A percentile compares a stretch with the other conserved stretches of the same genome.
Conservation (phyloP, 2,329 filamentous ascomycete species). For the Lasiodiplodia citricola region DNA sequence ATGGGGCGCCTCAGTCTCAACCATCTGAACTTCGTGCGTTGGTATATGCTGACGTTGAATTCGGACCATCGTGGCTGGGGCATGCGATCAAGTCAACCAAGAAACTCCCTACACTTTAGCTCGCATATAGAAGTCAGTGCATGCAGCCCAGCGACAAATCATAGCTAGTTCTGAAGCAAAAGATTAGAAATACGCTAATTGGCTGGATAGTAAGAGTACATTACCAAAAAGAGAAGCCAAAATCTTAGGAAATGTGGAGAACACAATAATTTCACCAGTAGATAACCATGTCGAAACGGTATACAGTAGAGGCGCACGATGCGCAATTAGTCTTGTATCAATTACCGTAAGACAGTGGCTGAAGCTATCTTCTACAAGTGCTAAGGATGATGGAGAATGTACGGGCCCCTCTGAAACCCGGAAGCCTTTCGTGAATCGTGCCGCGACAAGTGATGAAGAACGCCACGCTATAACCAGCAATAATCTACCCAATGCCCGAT, state of each 20-base stretch:
- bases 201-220: neutral
- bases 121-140: neutral
- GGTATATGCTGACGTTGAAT: neutral
- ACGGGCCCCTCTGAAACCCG: constrained; percentile 14
- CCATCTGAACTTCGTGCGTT: neutral
- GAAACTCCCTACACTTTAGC: neutral
- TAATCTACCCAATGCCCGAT: constrained; percentile 26
- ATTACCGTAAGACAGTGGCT: constrained; percentile 10
- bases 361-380: constrained; percentile 10
- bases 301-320: neutral
- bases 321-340: constrained; percentile 22
- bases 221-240: neutral
- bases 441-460: constrained; percentile 21
- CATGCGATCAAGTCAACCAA: neutral
- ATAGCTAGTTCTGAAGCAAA: neutral
- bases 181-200: neutral
- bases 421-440: constrained; percentile 25
- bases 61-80: neutral
- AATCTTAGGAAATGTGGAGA: neutral
- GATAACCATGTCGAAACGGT: neutral
- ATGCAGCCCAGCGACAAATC: neutral
- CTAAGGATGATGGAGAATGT: neutral
- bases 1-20: neutral
- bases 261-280: neutral
- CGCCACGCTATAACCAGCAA: constrained; percentile 26